A percentile compares a stretch with the other conserved stretches of the same genome.
These are phyloP conservation scores for Hypoxylon sp. DNA, from an alignment of 2,329 filamentous ascomycete species.

Conservation along the genomic window DNA sequence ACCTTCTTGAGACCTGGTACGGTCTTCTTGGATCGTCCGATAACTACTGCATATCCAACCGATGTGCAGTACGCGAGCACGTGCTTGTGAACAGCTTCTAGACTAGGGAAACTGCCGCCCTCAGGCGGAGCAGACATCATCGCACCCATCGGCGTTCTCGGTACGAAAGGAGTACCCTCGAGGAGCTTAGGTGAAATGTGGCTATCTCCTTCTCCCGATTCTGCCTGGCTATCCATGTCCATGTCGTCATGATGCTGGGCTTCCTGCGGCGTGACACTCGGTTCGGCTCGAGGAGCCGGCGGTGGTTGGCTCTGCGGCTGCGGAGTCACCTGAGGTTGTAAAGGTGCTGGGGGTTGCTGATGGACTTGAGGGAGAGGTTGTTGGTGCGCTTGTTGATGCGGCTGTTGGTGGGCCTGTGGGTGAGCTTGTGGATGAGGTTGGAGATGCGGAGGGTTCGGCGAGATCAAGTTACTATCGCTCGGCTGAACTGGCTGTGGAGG, in stretches of 20 bases:
- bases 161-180: conserved; percentile 64
- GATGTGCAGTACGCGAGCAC: conserved; percentile 75
- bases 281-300: conserved; percentile 49
- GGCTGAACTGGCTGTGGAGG: conserved; percentile 49
- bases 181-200: conserved; percentile 62
- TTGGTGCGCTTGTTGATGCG: conserved; percentile 41
- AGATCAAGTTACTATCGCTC: conserved; percentile 50
- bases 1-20: conserved; percentile 76
- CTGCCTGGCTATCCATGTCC: conserved; percentile 65
- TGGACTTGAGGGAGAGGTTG: conserved; percentile 51
- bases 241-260: conserved; percentile 61
- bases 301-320: conserved; percentile 48
- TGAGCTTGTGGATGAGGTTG: conserved; percentile 45
- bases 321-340: conserved; percentile 48
- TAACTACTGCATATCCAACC: conserved; percentile 76
- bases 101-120: conserved; percentile 72
- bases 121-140: conserved; percentile 74
- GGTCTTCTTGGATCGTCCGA: conserved; percentile 75
- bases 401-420: conserved; percentile 43
- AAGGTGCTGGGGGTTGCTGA: conserved; percentile 45
- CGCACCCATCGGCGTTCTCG: conserved; percentile 66
- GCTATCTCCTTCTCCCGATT: conserved; percentile 59
- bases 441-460: conserved; percentile 50
- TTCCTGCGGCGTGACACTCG: conserved; percentile 53
- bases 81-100: conserved; percentile 74